Base-by-base conservation (phyloP, 2,329 filamentous ascomycete genomes). In the Colletotrichum cordylinicola region DNA sequence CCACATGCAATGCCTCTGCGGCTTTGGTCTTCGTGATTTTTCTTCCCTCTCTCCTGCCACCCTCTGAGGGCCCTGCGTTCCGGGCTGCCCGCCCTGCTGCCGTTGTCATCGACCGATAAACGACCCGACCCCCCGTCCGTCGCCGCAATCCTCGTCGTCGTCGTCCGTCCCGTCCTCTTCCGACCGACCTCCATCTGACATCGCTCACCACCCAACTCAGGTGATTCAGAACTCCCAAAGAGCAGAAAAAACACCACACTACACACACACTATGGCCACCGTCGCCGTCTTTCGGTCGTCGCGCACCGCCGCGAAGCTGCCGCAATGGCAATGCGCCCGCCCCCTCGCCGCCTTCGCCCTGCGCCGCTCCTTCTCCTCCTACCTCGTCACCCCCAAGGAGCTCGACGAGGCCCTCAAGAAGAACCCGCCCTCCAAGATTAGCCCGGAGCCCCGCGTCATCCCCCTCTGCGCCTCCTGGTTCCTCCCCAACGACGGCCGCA, bases 401-500 rank as follows among this genome's bases (percentile, higher is more conserved):
- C 93, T 98, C 73, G 86, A 93, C 82, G 91, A 94, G 78, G 96
- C 96, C 67, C 90, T 99, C 67, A 93, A 94, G 85, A 94, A 94
- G 86, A 98, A 96, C 84, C 91, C 95, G 5, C 91, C 94, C 15
- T 94, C 93, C 69, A 92, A 93, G 77, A 94, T 96, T 80, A 95
- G 94, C 76, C 94, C 95, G 58, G 92, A 95, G 15, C 94, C 96
- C 2, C 93, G 94, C 79, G 93, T 98, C 58, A 93, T 99, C 70
- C 95, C 97, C 4, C 90, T 99, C 56, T 98, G 96, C 85, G 97
- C 96, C 62, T 91, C 95, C 29, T 99, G 97, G 97, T 99, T 98
- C 83, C 91, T 99, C 78, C 97, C 97, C 78, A 98, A 98, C 84
- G 96, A 98, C 79, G 91, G 91, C 70, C 93, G 96, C 77, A 94